phyloP scores from a whole-genome alignment of 2,329 filamentous ascomycete species.

The Emergomyces pasteurianus region DNA sequence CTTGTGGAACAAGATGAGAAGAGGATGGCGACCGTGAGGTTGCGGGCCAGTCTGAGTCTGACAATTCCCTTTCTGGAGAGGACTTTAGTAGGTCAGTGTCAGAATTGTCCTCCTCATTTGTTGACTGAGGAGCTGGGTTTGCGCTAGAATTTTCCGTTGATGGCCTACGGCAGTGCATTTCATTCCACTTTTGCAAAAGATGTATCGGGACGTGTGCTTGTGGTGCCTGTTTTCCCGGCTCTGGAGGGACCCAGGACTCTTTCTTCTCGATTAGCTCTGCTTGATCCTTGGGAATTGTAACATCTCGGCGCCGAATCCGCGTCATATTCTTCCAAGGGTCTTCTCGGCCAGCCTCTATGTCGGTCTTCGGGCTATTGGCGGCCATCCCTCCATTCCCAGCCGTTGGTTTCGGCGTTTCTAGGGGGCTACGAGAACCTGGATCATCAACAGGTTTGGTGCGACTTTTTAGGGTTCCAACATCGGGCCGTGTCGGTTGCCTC shows the following conservation, averaged over 20 bases:
- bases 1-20: constrained; percentile 15
- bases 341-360: background rate
- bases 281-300: constrained; percentile 40
- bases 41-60: background rate
- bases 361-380: background rate
- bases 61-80: background rate
- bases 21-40: background rate
- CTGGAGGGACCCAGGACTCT: constrained; percentile 30
- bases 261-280: constrained; percentile 34
- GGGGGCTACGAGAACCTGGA: background rate
- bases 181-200: constrained; percentile 28
- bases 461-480: background rate
- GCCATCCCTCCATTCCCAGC: background rate
- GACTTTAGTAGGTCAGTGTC: background rate
- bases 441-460: no score
- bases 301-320: constrained; percentile 31
- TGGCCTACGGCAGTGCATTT: constrained; percentile 9
- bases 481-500: background rate
- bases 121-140: background rate
- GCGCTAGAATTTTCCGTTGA: background rate
- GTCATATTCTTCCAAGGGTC: constrained; percentile 18
- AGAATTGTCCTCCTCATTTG: background rate
- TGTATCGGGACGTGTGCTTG: constrained; percentile 24
- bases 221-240: constrained; percentile 16
- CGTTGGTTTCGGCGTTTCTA: background rate